phyloP scores from a whole-genome alignment of 2,329 filamentous ascomycete species.

The Stromatinia cepivora region DNA sequence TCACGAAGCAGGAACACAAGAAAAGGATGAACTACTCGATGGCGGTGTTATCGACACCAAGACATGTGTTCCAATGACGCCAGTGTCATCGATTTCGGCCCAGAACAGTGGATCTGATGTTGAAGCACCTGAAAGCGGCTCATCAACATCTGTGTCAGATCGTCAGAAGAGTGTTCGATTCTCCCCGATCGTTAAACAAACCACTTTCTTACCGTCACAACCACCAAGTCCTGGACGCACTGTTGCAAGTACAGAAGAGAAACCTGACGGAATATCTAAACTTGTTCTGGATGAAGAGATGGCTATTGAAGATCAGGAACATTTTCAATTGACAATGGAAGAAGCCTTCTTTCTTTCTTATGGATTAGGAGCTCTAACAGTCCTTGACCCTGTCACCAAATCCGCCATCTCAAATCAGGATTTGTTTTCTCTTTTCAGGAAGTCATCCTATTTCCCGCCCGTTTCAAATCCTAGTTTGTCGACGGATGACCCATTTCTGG shows the following conservation, averaged over 20 bases:
- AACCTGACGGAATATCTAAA: constrained; percentile 8
- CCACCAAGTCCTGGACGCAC: constrained; percentile 37
- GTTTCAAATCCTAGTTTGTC: constrained; percentile 48
- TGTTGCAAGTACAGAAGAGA: constrained; percentile 14
- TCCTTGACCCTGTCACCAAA: constrained; percentile 54
- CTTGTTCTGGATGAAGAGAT: constrained; percentile 33
- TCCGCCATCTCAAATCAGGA: constrained; percentile 13
- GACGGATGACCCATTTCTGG: constrained; percentile 79
- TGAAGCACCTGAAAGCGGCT: constrained; percentile 16
- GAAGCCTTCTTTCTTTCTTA: constrained; percentile 91
- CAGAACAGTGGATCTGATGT: constrained; percentile 27
- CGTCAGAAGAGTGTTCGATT: constrained; percentile 68
- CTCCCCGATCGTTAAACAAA: constrained; percentile 65
- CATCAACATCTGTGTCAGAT: constrained; percentile 41
- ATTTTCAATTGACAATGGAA: constrained; percentile 87
- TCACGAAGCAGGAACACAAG: background rate
- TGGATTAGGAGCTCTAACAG: constrained; percentile 69
- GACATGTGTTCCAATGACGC: background rate
- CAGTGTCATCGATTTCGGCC: constrained; percentile 14
- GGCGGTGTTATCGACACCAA: background rate
- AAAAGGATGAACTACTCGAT: background rate
- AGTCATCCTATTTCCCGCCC: constrained; percentile 68
- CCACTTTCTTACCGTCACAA: constrained; percentile 58
- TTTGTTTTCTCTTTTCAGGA: constrained; percentile 43
- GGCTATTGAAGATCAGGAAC: constrained; percentile 62